Conservation (phyloP, 2,329 filamentous ascomycete species). For the Zymoseptoria tritici region DNA sequence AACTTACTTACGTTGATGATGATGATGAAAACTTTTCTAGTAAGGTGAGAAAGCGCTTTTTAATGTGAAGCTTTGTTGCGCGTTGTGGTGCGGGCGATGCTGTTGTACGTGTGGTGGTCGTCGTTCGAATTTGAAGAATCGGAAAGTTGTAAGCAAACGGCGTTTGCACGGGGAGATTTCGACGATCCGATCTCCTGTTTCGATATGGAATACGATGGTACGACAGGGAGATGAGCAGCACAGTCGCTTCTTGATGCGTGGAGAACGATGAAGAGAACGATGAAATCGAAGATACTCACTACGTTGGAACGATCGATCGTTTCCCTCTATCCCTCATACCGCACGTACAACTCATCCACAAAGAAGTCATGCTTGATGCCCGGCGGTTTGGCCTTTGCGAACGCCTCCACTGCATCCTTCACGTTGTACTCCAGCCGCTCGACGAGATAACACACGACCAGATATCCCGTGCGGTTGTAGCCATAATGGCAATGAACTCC, state of each 20-base stretch:
- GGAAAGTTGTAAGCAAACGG: neutral
- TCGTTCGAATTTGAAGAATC: neutral
- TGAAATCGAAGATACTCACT: neutral
- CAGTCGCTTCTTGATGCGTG: neutral
- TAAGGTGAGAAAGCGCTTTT: neutral
- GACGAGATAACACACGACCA: conserved; percentile 84
- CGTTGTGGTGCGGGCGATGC: neutral
- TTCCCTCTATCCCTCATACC: conserved; percentile 55
- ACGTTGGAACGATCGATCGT: too few species aligned
- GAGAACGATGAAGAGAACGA: too few species aligned
- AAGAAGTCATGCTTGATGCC: conserved; percentile 90
- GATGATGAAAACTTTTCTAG: neutral
- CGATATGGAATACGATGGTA: neutral
- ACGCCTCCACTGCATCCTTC: conserved; percentile 70
- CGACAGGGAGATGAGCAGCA: neutral
- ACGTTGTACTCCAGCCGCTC: conserved; percentile 66
- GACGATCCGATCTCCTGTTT: neutral
- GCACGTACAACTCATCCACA: conserved; percentile 70
- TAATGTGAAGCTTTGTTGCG: neutral
- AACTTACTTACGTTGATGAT: neutral
- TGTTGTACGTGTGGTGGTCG: neutral
- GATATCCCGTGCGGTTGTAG: conserved; percentile 82
- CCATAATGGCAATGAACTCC: conserved; percentile 94
- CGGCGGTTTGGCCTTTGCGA: conserved; percentile 63
- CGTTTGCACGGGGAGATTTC: neutral